Evolutionary conservation across 768 basidiomycete genomes (phyloP), one percentile per base, ranked within the genome.

Genomic region (Russula sp.): DNA sequence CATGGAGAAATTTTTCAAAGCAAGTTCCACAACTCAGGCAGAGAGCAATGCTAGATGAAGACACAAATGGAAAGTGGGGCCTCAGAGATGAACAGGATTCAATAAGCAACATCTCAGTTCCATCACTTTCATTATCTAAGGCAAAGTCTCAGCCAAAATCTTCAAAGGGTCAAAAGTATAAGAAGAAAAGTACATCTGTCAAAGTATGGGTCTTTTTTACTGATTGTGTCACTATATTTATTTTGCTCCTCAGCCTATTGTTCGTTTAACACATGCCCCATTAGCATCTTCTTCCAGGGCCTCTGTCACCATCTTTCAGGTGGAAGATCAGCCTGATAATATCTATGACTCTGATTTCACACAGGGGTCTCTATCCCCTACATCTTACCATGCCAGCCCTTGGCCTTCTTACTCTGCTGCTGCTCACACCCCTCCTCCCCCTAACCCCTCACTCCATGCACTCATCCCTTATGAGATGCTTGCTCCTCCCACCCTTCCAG

Each of bases 261-360:
- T 20, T 13, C 36, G 39, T 32, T 5, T 16, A 16, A 48, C 43
- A 22, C 22, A 41, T 8, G 14, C 13, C 4, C n/a, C 5, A 8
- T 13, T 0, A 39, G 16, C 11, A 35, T 14, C 25, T 8, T 42
- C 46, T n/a, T 55, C 47, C 5, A 59, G 7, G n/a, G 1, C 38
- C 7, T 3, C 13, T 39, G 36, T 20, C 2, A 43, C 22, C 13
- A 2, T 18, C 35, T 18, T 20, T 38, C 20, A 45, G 42, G 32
- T 38, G 50, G 48, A 62, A 5, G 51, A 57, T 1, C 22, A 35
- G 14, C 9, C 20, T 5, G 63, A 36, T 8, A 51, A 51, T 1
- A 63, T 65, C 38, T 85, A 85, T 64, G 82, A 81, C 67, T 76
- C 81, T 0, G 84, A 86, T 66, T 86, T 85, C 68, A 81, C 80